These are phyloP conservation scores for Fragaria vesca DNA, from an alignment of 306 rosid species.

Conservation along the genomic window DNA sequence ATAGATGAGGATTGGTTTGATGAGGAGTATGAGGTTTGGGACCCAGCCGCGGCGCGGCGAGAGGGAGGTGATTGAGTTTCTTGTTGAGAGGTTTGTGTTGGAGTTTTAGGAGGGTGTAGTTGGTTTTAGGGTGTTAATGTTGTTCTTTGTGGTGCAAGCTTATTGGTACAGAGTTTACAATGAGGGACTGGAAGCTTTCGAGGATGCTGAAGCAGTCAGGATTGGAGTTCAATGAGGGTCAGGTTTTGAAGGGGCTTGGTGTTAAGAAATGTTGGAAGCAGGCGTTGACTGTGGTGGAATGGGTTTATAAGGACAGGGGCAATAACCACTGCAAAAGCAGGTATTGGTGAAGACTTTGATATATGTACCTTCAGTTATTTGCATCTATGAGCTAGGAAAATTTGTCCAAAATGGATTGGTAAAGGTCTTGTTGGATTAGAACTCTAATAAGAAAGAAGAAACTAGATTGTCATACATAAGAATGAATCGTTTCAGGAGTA, in stretches of 20 bases:
- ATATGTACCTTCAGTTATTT: neutral
- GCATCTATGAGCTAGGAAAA: neutral
- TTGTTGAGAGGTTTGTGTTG: slow-evolving; percentile 74
- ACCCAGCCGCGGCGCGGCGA: slow-evolving; percentile 44
- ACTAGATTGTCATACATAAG: neutral
- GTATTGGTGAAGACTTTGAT: slow-evolving; percentile 27
- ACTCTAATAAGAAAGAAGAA: neutral
- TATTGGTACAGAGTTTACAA: slow-evolving; percentile 52
- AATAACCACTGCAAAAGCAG: slow-evolving; percentile 65
- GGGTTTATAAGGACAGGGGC: slow-evolving; percentile 63
- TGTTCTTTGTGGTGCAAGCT: slow-evolving; percentile 41
- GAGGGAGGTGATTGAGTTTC: slow-evolving; percentile 66
- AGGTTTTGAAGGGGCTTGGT: slow-evolving; percentile 69
- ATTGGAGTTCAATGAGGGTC: slow-evolving; percentile 76
- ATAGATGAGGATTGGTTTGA: slow-evolving; percentile 44
- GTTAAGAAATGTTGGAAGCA: slow-evolving; percentile 70
- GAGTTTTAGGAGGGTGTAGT: slow-evolving; percentile 15
- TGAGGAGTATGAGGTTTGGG: slow-evolving; percentile 30
- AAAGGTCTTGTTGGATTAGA: neutral
- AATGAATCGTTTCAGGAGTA: neutral
- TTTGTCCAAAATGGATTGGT: neutral
- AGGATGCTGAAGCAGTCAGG: slow-evolving; percentile 85
- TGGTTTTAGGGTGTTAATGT: neutral
- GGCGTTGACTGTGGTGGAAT: slow-evolving; percentile 70
- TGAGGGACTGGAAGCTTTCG: slow-evolving; percentile 79